phyloP scores from a whole-genome alignment of 192 early-diverging fungal species.

The Rhizophagus sp. region DNA sequence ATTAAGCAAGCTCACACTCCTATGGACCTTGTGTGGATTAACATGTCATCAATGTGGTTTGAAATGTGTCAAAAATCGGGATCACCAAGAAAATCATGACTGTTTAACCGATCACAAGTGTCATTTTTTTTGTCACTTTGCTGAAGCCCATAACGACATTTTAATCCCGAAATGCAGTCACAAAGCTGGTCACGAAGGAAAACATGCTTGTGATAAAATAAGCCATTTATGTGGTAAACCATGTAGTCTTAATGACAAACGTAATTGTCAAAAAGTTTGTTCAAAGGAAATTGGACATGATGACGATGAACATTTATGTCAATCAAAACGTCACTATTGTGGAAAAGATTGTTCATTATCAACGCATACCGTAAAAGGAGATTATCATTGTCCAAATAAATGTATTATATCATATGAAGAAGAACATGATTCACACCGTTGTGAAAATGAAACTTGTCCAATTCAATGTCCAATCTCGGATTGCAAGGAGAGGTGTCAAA shows the following conservation, averaged over 20 bases:
- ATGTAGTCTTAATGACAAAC: constrained; percentile 1
- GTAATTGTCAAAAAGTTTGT: constrained; percentile 22
- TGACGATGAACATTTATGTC: constrained; percentile 30
- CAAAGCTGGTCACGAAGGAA: constrained; percentile 20
- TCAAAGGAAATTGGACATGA: no score
- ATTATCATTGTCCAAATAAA: constrained; percentile 22
- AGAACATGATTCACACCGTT: constrained; percentile 5
- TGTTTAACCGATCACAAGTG: constrained; percentile 32
- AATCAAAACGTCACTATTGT: constrained; percentile 20
- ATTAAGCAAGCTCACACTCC: constrained; percentile 4
- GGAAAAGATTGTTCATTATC: constrained; percentile 28
- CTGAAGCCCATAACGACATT: neutral
- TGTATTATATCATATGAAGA: constrained; percentile 25
- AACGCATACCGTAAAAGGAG: neutral
- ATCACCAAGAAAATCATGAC: constrained; percentile 25
- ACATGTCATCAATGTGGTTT: constrained; percentile 21
- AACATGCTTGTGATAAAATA: constrained; percentile 22
- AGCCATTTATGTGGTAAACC: constrained; percentile 12
- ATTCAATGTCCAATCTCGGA: constrained; percentile 9
- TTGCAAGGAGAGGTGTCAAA: constrained; percentile 10
- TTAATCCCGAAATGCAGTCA: constrained; percentile 6
- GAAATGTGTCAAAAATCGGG: constrained; percentile 13
- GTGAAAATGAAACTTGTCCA: constrained; percentile 28
- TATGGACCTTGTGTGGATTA: constrained; percentile 21
- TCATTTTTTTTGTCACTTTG: constrained; percentile 12